Conservation (phyloP, 257 asterid genomes). For the Solanum ahanhuiri region DNA sequence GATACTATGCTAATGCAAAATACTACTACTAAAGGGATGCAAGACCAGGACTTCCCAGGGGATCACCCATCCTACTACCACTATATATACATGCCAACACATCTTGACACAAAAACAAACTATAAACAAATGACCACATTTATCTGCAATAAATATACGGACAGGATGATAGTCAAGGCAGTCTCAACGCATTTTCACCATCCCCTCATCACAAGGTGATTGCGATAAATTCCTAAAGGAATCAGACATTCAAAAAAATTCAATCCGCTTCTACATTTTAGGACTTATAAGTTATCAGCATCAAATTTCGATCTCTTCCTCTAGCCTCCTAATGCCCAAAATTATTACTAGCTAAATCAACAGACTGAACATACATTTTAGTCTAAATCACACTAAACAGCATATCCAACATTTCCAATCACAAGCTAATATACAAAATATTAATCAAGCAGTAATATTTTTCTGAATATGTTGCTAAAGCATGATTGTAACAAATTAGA, state of each 20-base stretch:
- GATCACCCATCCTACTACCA: neutral
- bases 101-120: neutral
- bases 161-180: neutral
- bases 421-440: neutral
- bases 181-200: neutral
- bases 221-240: neutral
- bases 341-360: neutral
- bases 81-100: neutral
- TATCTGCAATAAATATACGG: neutral
- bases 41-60: neutral
- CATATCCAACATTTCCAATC: neutral
- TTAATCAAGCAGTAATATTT: neutral
- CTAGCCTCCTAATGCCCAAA: neutral
- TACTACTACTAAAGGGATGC: neutral
- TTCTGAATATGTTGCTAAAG: neutral
- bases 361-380: neutral
- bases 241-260: neutral
- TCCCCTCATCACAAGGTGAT: neutral
- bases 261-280: neutral
- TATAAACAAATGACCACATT: neutral
- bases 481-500: neutral
- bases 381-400: neutral
- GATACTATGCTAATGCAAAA: neutral
- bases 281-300: neutral
- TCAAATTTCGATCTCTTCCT: neutral